Conservation (phyloP, 1,284 basidiomycete genomes). For the Gymnopus androsaceus region DNA sequence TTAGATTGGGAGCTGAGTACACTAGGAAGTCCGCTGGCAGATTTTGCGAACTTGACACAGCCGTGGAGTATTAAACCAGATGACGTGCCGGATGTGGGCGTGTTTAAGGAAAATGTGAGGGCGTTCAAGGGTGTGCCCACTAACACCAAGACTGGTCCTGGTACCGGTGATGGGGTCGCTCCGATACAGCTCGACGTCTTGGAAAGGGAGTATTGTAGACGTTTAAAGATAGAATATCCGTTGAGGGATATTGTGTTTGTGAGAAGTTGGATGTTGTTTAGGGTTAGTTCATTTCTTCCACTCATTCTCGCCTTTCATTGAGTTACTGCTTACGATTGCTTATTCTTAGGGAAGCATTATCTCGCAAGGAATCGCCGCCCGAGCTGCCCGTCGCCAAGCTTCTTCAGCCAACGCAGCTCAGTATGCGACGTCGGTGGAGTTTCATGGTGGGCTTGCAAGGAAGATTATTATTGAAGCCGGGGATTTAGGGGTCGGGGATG, state of each 20-base stretch:
- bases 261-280: conserved; percentile 86
- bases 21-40: conserved; percentile 87
- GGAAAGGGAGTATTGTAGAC: conserved; percentile 73
- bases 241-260: conserved; percentile 76
- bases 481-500: background rate
- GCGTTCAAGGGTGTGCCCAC: conserved; percentile 54
- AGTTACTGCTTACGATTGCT: background rate
- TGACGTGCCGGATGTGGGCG: conserved; percentile 30
- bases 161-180: conserved; percentile 35
- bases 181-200: conserved; percentile 76
- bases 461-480: conserved; percentile 51
- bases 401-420: conserved; percentile 75
- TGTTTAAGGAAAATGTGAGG: conserved; percentile 27
- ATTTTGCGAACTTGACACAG: conserved; percentile 87
- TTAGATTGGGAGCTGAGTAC: conserved; percentile 98
- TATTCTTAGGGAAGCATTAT: conserved; percentile 84
- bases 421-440: conserved; percentile 59
- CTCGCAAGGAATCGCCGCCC: conserved; percentile 90
- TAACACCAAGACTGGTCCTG: conserved; percentile 39
- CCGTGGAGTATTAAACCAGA: conserved; percentile 74
- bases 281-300: conserved; percentile 50
- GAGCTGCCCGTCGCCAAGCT: conserved; percentile 83
- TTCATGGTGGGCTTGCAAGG: conserved; percentile 66
- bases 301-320: background rate
- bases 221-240: conserved; percentile 66